Evolutionary conservation across 129 eudicot species (phyloP).

Genomic region (Pulicaria dysenterica): DNA sequence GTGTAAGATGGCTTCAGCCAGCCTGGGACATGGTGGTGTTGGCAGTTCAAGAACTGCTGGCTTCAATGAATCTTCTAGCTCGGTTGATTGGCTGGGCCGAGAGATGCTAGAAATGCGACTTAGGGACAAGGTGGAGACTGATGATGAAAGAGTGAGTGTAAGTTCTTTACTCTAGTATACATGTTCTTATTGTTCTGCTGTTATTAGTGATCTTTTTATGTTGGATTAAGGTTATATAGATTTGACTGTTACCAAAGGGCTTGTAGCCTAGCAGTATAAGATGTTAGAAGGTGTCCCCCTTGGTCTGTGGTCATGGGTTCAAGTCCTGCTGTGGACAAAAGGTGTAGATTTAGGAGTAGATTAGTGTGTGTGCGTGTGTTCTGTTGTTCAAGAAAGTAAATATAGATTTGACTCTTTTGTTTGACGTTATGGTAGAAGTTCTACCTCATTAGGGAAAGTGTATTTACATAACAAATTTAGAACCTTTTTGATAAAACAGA

Average conservation of each 20-base stretch:
- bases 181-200: background rate
- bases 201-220: background rate
- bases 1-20: conserved; percentile 68
- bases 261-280: too few relatives aligned
- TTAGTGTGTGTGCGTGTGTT: too few relatives aligned
- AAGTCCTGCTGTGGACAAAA: background rate
- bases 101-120: conserved; percentile 89
- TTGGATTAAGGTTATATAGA: conserved; percentile 1
- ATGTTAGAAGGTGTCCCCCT: too few relatives aligned
- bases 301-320: too few relatives aligned
- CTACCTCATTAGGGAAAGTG: background rate
- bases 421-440: background rate
- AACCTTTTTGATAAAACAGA: background rate
- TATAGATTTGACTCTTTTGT: background rate
- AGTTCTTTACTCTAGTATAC: background rate
- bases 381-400: too few relatives aligned
- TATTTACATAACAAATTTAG: background rate
- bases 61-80: conserved; percentile 60
- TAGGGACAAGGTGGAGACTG: conserved; percentile 70
- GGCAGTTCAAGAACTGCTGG: conserved; percentile 84
- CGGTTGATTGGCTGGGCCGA: conserved; percentile 91
- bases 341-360: too few relatives aligned
- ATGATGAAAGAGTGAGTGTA: conserved; percentile 75
- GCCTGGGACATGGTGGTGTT: conserved; percentile 75
- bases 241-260: too few relatives aligned